phyloP scores from a whole-genome alignment of 768 basidiomycete genomes.

The Amanita muscaria region DNA sequence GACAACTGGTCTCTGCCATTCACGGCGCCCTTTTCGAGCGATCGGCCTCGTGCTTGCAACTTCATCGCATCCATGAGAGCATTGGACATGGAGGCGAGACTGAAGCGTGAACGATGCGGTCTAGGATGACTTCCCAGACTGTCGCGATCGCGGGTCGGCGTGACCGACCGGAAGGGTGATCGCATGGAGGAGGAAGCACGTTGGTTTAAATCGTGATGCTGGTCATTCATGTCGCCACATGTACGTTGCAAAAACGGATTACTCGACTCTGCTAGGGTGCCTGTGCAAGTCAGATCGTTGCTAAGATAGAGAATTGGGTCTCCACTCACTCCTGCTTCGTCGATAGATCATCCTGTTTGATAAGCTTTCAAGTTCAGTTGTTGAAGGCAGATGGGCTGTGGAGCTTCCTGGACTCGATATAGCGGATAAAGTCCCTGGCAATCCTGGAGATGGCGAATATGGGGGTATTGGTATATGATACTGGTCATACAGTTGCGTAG shows the following conservation, averaged over 20 bases:
- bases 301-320: not conserved
- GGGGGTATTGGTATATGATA: conserved; percentile 26
- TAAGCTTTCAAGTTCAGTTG: not conserved
- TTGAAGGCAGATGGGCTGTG: conserved; percentile 2
- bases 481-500: conserved; percentile 25
- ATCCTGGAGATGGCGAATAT: conserved; percentile 23
- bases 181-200: not conserved
- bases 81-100: conserved; percentile 42
- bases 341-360: not conserved
- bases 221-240: not conserved
- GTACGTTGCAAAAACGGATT: conserved; percentile 3
- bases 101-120: conserved; percentile 38
- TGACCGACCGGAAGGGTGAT: conserved; percentile 2
- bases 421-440: conserved; percentile 10
- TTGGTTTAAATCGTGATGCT: not conserved
- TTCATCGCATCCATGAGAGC: conserved; percentile 41
- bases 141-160: conserved; percentile 10
- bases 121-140: conserved; percentile 15
- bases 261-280: conserved; percentile 3
- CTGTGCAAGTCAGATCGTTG: not conserved
- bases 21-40: conserved; percentile 12
- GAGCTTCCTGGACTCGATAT: conserved; percentile 6
- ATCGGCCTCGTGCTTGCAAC: conserved; percentile 13
- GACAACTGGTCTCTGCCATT: not conserved
- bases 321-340: conserved; percentile 5